phyloP scores from a whole-genome alignment of 257 asterid genomes.

The Solanum chmielewskii region DNA sequence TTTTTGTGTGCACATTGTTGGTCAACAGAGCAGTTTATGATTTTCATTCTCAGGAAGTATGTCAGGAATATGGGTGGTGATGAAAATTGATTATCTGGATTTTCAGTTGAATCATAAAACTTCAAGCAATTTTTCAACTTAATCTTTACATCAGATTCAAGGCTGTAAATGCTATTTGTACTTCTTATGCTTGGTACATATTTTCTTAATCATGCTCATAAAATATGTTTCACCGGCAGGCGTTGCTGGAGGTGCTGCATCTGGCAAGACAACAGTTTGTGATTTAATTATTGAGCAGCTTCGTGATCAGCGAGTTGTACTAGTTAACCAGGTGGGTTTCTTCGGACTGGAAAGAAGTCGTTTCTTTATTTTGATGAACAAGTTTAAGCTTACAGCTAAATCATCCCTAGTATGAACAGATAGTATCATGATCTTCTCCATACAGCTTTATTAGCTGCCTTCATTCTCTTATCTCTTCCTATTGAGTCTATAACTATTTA shows the following conservation, averaged over 20 bases:
- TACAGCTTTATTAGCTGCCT: not conserved
- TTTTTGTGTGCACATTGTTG: not conserved
- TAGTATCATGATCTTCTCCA: not conserved
- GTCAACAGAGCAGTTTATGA: not conserved
- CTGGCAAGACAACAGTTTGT: conserved; percentile 98
- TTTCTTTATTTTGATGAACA: not conserved
- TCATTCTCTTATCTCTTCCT: not conserved
- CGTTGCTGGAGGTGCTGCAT: conserved; percentile 98
- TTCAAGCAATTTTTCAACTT: not conserved
- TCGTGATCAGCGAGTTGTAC: conserved; percentile 96
- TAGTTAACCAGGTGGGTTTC: conserved; percentile 74
- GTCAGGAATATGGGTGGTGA: not conserved
- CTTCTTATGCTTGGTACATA: not conserved
- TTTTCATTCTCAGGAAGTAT: not conserved
- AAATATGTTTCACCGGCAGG: conserved; percentile 31
- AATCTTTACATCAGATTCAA: not conserved
- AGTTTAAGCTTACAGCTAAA: not conserved
- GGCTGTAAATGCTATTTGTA: not conserved
- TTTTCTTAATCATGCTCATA: not conserved
- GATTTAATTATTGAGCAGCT: conserved; percentile 97
- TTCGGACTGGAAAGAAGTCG: not conserved
- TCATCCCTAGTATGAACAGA: not conserved
- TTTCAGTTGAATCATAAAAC: not conserved
- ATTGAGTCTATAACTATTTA: not conserved
- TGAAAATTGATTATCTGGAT: not conserved